phyloP scores from a whole-genome alignment of 805 yeast species.

The Yarrowia sp. region DNA sequence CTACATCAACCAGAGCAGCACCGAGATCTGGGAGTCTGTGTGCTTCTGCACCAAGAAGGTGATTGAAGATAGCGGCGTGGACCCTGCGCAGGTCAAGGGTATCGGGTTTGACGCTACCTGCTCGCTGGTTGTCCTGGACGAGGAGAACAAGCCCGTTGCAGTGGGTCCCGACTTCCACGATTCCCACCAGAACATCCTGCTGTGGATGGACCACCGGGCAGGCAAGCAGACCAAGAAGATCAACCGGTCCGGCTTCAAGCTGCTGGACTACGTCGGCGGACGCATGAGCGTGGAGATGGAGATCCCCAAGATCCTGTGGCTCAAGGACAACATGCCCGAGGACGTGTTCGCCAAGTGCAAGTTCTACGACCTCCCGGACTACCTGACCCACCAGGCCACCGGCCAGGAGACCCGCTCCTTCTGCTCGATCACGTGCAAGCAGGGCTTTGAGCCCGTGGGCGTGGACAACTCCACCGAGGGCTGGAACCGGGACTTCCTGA shows the following conservation, averaged over 20 bases:
- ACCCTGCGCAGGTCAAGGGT: slow-evolving; percentile 67
- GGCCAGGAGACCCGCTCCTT: slow-evolving; percentile 81
- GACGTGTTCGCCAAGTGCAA: slow-evolving; percentile 56
- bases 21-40: slow-evolving; percentile 85
- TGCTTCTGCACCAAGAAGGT: slow-evolving; percentile 78
- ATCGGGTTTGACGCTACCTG: slow-evolving; percentile 98
- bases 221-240: slow-evolving; percentile 73
- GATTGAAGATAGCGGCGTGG: slow-evolving; percentile 70
- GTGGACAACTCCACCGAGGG: slow-evolving; percentile 84
- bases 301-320: slow-evolving; percentile 94
- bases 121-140: slow-evolving; percentile 78
- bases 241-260: slow-evolving; percentile 74
- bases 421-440: slow-evolving; percentile 92
- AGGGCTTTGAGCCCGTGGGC: slow-evolving; percentile 90
- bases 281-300: slow-evolving; percentile 99
- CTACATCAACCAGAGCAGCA: slow-evolving; percentile 73
- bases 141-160: slow-evolving; percentile 68
- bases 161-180: slow-evolving; percentile 90
- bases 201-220: slow-evolving; percentile 99
- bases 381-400: slow-evolving; percentile 85
- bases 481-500: slow-evolving; percentile 82
- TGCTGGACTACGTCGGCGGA: slow-evolving; percentile 92
- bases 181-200: slow-evolving; percentile 71
- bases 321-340: slow-evolving; percentile 75
- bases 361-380: slow-evolving; percentile 92